Evolutionary conservation across 23 red algal genomes (phyloP).

Genomic region (Gracilaria vermiculophylla): DNA sequence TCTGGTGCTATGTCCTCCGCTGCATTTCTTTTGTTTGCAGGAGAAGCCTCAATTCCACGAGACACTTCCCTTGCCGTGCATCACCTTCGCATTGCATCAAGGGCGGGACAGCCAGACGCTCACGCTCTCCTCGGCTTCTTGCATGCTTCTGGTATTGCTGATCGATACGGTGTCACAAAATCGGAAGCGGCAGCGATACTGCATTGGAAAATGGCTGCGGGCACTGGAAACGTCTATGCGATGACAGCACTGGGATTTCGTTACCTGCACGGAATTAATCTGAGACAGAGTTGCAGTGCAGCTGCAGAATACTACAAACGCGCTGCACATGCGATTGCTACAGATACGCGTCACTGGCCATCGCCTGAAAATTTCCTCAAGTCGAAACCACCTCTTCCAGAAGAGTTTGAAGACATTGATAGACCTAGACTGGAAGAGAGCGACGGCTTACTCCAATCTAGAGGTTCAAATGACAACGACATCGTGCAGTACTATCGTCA

Average conservation of each 20-base stretch:
- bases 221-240: constrained; percentile 55
- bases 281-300: constrained; percentile 17
- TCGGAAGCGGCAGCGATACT: constrained; percentile 24
- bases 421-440: constrained; percentile 22
- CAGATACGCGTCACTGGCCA: constrained; percentile 54
- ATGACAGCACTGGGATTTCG: constrained; percentile 53
- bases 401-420: constrained; percentile 5
- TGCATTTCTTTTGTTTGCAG: constrained; percentile 23
- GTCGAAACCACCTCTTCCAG: constrained; percentile 47
- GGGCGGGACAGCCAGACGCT: constrained; percentile 74
- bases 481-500: constrained; percentile 72
- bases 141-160: constrained; percentile 67
- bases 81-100: constrained; percentile 13
- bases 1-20: constrained; percentile 43
- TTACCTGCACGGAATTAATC: constrained; percentile 40
- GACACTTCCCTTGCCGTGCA: constrained; percentile 24
- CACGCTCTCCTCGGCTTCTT: constrained; percentile 69
- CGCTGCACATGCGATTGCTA: constrained; percentile 63
- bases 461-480: constrained; percentile 39
- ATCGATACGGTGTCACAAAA: constrained; percentile 33
- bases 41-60: constrained; percentile 13
- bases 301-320: constrained; percentile 52
- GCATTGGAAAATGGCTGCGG: constrained; percentile 64
- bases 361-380: constrained; percentile 44
- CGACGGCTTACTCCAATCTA: not conserved